Conservation (phyloP, 495 filamentous ascomycete species). For the Talaromyces adpressus region DNA sequence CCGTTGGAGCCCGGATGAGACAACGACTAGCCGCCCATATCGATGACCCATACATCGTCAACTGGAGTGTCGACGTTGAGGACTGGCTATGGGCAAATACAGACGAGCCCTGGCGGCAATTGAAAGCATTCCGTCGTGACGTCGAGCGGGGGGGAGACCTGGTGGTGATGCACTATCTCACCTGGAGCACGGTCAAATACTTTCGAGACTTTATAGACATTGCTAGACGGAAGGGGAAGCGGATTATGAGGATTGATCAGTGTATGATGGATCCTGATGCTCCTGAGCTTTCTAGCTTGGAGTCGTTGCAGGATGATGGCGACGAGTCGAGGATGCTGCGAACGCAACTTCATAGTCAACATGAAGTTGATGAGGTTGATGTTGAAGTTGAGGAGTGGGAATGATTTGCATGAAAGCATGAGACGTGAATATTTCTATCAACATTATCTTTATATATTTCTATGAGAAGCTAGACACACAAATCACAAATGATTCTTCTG, state of each 20-base stretch:
- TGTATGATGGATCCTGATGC: slow-evolving; percentile 66
- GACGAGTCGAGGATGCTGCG: not conserved
- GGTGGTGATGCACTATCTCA: slow-evolving; percentile 72
- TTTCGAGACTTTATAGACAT: slow-evolving; percentile 62
- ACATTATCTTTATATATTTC: not conserved
- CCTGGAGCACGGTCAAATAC: slow-evolving; percentile 59
- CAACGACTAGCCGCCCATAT: slow-evolving; percentile 51
- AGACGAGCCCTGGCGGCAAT: slow-evolving; percentile 62
- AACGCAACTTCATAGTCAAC: not conserved
- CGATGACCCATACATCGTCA: slow-evolving; percentile 52
- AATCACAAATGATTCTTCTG: not conserved
- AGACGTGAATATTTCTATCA: not conserved
- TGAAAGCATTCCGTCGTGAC: slow-evolving; percentile 66
- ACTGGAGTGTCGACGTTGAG: slow-evolving; percentile 72
- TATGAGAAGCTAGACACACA: not conserved
- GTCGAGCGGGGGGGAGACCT: slow-evolving; percentile 61
- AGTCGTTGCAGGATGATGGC: not conserved
- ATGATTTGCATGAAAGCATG: not conserved
- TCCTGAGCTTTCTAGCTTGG: slow-evolving; percentile 21
- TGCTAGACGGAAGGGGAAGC: slow-evolving; percentile 58
- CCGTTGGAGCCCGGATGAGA: slow-evolving; percentile 63
- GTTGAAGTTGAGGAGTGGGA: not conserved
- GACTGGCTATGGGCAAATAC: slow-evolving; percentile 69
- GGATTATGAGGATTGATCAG: slow-evolving; percentile 73
- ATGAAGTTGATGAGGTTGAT: not conserved